Percentiles rank a stretch among this genome's conserved stretches.
These are phyloP conservation scores for Candida ortonii DNA, from an alignment of 805 yeast species.

Conservation along the genomic window DNA sequence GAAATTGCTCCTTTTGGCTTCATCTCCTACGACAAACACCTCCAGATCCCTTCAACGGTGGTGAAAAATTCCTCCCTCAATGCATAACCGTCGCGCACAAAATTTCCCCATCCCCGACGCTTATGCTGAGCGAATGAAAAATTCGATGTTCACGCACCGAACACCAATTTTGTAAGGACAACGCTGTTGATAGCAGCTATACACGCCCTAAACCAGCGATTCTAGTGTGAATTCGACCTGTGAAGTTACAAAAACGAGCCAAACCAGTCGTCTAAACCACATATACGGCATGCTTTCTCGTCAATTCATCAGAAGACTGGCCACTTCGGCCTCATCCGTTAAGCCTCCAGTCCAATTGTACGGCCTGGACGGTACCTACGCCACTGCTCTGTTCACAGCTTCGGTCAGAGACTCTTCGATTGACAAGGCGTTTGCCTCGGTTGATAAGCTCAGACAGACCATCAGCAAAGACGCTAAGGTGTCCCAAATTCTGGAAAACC, in stretches of 20 bases:
- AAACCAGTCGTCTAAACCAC: neutral
- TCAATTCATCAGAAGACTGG: constrained; percentile 66
- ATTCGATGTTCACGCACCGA: too few relatives aligned
- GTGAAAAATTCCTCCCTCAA: too few relatives aligned
- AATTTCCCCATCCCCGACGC: constrained; percentile 10
- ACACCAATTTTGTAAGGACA: too few relatives aligned
- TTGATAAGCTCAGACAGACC: constrained; percentile 53
- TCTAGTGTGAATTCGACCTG: neutral
- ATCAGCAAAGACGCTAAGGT: constrained; percentile 64
- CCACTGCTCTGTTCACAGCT: constrained; percentile 90
- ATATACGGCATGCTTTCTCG: constrained; percentile 55
- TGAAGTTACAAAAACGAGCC: neutral
- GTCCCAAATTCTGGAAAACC: constrained; percentile 64
- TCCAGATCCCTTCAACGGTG: too few relatives aligned
- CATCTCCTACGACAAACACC: constrained; percentile 1
- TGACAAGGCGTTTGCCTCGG: constrained; percentile 63
- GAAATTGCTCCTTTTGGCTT: constrained; percentile 2
- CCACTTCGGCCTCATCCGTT: constrained; percentile 53
- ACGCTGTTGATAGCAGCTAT: too few relatives aligned
- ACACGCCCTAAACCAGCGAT: too few relatives aligned
- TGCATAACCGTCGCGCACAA: constrained; percentile 15
- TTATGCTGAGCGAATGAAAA: constrained; percentile 31
- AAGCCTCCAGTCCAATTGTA: constrained; percentile 91
- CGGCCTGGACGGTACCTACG: constrained; percentile 96
- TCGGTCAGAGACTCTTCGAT: constrained; percentile 78